Percentiles rank a stretch among this genome's conserved stretches.
Conservation (phyloP, 345 rosid species). For the Brassica carinata region DNA sequence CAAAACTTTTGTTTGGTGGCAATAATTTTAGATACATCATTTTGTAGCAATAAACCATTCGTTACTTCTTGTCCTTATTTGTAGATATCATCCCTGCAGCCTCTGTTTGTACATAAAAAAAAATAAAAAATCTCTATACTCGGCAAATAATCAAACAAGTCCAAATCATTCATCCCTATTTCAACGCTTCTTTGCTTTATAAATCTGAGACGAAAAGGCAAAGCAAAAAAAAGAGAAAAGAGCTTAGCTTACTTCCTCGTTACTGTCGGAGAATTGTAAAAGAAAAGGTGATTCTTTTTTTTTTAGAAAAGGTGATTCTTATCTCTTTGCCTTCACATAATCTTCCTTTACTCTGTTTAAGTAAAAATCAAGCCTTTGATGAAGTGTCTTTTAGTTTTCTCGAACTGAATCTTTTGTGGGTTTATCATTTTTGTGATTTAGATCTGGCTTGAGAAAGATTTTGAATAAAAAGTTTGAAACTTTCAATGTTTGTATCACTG, state of each 20-base stretch:
- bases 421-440: not conserved
- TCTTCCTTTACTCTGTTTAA: not conserved
- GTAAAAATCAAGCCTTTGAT: not conserved
- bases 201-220: conserved; percentile 1
- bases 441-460: conserved; percentile 22
- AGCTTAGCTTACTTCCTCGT: not conserved
- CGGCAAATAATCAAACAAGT: conserved; percentile 10
- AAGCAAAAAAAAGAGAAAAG: not conserved
- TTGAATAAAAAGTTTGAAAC: conserved; percentile 19
- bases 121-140: not conserved
- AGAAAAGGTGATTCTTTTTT: conserved; percentile 32
- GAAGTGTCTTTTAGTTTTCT: conserved; percentile 1
- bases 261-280: conserved; percentile 9
- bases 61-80: not conserved
- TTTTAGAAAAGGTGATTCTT: conserved; percentile 5
- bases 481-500: not conserved
- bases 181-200: conserved; percentile 18
- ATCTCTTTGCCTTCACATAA: not conserved
- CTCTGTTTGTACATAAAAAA: not conserved
- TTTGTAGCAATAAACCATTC: not conserved
- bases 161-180: conserved; percentile 12
- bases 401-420: not conserved
- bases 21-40: not conserved
- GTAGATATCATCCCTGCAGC: not conserved
- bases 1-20: not conserved